Conservation (phyloP, 768 basidiomycete genomes). For the Psilocybe subaeruginosa region DNA sequence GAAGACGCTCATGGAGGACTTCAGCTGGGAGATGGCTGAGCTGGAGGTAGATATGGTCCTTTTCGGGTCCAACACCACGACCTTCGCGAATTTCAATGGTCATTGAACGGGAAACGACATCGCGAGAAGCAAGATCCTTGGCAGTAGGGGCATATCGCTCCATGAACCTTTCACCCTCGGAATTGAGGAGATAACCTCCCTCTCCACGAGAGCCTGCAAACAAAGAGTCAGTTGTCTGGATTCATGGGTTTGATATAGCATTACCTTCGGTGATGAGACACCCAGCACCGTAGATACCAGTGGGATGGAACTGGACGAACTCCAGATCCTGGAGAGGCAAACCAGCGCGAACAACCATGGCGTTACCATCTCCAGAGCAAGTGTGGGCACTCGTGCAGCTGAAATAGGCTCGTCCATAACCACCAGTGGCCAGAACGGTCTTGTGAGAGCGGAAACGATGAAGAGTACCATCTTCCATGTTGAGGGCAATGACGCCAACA, state of each 20-base stretch:
- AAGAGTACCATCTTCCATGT: slow-evolving; percentile 99
- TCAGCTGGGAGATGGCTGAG: slow-evolving; percentile 97
- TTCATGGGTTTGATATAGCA: background rate
- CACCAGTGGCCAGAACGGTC: slow-evolving; percentile 97
- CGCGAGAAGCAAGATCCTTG: slow-evolving; percentile 98
- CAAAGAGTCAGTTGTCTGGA: background rate
- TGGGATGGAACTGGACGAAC: slow-evolving; percentile 99
- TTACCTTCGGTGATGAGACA: slow-evolving; percentile 97
- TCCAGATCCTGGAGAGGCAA: slow-evolving; percentile 96
- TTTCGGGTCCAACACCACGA: slow-evolving; percentile 97
- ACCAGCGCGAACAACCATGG: slow-evolving; percentile 97
- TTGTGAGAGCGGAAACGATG: slow-evolving; percentile 99
- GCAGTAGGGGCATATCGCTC: slow-evolving; percentile 99
- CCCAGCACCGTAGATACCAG: slow-evolving; percentile 98
- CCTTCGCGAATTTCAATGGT: slow-evolving; percentile 98
- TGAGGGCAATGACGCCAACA: slow-evolving; percentile 98
- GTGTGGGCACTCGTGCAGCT: slow-evolving; percentile 99
- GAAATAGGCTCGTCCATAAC: slow-evolving; percentile 98
- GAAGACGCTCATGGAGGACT: slow-evolving; percentile 93
- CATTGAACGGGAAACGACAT: slow-evolving; percentile 99
- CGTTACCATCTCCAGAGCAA: slow-evolving; percentile 98
- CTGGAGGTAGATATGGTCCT: slow-evolving; percentile 96
- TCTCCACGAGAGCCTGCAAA: slow-evolving; percentile 92
- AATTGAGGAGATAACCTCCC: slow-evolving; percentile 97
- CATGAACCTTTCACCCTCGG: slow-evolving; percentile 99